Base-by-base conservation (phyloP, 2,329 filamentous ascomycete genomes). In the Arthrobotrys sphaeroides region DNA sequence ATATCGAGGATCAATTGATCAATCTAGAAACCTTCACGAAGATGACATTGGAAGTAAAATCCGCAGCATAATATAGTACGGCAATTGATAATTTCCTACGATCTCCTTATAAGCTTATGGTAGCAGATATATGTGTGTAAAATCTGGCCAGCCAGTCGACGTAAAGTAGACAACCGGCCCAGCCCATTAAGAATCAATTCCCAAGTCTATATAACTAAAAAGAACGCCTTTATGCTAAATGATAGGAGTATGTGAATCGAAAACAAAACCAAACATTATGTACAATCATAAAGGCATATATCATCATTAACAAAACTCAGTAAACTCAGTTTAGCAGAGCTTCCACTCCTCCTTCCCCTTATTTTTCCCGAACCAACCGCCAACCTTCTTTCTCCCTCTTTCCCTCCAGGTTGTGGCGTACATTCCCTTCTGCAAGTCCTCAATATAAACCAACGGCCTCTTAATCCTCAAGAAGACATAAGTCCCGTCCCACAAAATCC, bases 371-470 rank as follows among this genome's bases (percentile, higher is more conserved):
- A 70, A 62, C 66, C 55, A 70, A 12, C 36, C 45, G 1, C 36
- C 16, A 18, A 70, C 36, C 60, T 68, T 74, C 45, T 49, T 55
- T 40, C 24, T 57, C 1, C 53, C 70, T 16, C 55, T 55, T 16
- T 53, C 47, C 24, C 55, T 67, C 70, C 70, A 74, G 1, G 53
- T 68, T 0, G 70, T 65, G n/a, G 33, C 31, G 24, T 74, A 74
- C 28, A 59, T 22, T 4, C 70, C 70, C 38, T 22, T 67, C 45
- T 68, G 55, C 38, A 74, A 33, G 16, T 74, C 70, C 49, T 74
- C 70, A 10, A 74, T 12, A 49, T 74, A 74, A 9, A 74, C 45
- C 53, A 74, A 61, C 36, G 70, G 70, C 18, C 70, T 28, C 62
- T 74, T 74, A 13, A 68, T 65, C 10, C 38, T 57, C 40, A 67